A percentile compares a stretch with the other conserved stretches of the same genome.
phyloP scores from a whole-genome alignment of 2,329 filamentous ascomycete genomes.

The Corniculantispora saksenae region DNA sequence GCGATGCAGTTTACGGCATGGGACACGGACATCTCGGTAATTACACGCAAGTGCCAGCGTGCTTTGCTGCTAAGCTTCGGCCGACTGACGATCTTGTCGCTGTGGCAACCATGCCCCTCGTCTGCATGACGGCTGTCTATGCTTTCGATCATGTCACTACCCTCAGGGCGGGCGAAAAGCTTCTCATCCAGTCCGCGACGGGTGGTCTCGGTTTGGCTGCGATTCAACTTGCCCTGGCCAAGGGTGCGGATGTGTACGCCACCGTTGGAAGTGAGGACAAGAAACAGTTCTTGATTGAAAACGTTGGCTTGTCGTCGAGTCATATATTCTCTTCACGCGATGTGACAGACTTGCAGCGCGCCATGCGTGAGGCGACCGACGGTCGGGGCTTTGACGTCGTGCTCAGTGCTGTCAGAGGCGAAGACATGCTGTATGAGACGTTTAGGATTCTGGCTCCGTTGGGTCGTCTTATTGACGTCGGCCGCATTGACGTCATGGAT shows the following conservation, averaged over 20 bases:
- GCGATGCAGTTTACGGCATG: too few species aligned
- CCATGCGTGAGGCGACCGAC: too few species aligned
- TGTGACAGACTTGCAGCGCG: too few species aligned
- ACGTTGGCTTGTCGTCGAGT: conserved; percentile 32
- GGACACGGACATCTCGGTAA: too few species aligned
- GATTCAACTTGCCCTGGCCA: conserved; percentile 36
- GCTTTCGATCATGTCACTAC: conserved; percentile 29
- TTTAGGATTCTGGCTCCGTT: conserved; percentile 35
- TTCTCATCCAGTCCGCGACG: conserved; percentile 41
- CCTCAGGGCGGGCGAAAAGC: conserved; percentile 25
- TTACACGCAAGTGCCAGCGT: too few species aligned
- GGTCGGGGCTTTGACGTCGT: conserved; percentile 34
- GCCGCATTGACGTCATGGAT: conserved; percentile 34
- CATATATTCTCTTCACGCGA: conserved; percentile 35
- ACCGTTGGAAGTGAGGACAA: conserved; percentile 37
- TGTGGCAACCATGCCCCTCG: conserved; percentile 28
- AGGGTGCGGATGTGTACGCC: conserved; percentile 39
- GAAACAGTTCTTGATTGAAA: conserved; percentile 27
- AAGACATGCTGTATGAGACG: conserved; percentile 31
- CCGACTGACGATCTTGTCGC: conserved; percentile 23
- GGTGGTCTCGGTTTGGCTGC: conserved; percentile 41
- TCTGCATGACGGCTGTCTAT: conserved; percentile 31
- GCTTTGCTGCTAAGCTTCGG: too few species aligned
- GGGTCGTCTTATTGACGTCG: conserved; percentile 39
- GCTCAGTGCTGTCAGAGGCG: too few species aligned